These are phyloP conservation scores for Fraxinus quadrangulata DNA, from an alignment of 257 asterid species.

Conservation along the genomic window DNA sequence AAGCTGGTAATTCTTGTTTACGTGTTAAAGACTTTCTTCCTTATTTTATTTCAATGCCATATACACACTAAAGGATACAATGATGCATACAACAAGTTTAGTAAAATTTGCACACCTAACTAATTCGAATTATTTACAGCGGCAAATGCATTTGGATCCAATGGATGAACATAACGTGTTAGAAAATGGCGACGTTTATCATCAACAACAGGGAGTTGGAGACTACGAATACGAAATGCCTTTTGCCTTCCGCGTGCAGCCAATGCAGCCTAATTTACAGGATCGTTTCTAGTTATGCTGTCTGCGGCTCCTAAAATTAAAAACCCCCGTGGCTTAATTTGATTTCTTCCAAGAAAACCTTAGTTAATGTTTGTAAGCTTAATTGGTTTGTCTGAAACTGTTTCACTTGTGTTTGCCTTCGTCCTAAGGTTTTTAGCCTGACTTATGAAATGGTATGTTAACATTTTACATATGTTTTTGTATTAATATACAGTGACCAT, in stretches of 20 bases:
- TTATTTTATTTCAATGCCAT: too few relatives aligned
- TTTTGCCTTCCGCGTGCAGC: slow-evolving; percentile 68
- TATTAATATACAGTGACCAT: background rate
- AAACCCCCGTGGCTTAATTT: background rate
- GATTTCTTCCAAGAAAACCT: background rate
- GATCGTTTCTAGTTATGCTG: slow-evolving; percentile 42
- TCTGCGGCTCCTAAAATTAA: background rate
- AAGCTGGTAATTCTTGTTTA: slow-evolving; percentile 46
- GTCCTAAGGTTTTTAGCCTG: background rate
- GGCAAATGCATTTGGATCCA: slow-evolving; percentile 63
- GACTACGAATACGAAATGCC: slow-evolving; percentile 62
- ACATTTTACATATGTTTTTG: background rate
- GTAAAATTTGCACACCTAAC: background rate
- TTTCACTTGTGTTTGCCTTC: background rate
- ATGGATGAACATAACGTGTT: slow-evolving; percentile 54
- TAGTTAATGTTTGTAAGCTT: background rate
- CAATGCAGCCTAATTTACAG: slow-evolving; percentile 79
- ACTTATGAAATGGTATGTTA: background rate
- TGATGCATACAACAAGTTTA: too few relatives aligned
- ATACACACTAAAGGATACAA: too few relatives aligned
- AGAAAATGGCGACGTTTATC: slow-evolving; percentile 48
- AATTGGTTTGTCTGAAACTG: background rate
- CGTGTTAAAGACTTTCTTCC: background rate
- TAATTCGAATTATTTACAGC: slow-evolving; percentile 33
- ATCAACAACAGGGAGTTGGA: slow-evolving; percentile 41